A percentile compares a stretch with the other conserved stretches of the same genome.
phyloP scores from a whole-genome alignment of 192 early-diverging fungal genomes.

The Funneliformis mosseae region DNA sequence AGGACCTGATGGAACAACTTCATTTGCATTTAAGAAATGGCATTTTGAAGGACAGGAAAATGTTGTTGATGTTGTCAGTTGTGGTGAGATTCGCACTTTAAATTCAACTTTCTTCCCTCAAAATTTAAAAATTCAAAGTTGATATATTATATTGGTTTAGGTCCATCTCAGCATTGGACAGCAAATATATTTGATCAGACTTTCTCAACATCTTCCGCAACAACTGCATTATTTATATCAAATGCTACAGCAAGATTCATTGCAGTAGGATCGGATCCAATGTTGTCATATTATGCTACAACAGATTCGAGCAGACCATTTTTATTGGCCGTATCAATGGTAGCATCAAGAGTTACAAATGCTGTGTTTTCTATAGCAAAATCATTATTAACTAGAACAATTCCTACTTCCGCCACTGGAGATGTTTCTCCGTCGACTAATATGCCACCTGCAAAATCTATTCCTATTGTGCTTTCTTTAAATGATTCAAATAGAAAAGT shows the following conservation, averaged over 20 bases:
- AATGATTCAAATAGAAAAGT: conserved; percentile 59
- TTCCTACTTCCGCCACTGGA: neutral
- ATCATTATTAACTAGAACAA: conserved; percentile 57
- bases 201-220: conserved; percentile 41
- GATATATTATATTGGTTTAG: neutral
- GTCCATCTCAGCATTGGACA: conserved; percentile 40
- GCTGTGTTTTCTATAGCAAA: conserved; percentile 74
- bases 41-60: conserved; percentile 48
- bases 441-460: conserved; percentile 56
- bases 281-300: conserved; percentile 59
- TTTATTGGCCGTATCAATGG: conserved; percentile 53
- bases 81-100: conserved; percentile 35
- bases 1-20: conserved; percentile 34
- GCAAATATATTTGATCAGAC: conserved; percentile 40
- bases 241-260: conserved; percentile 56
- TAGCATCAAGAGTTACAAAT: conserved; percentile 52
- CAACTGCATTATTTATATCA: conserved; percentile 40
- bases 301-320: conserved; percentile 50
- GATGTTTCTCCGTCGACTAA: conserved; percentile 27
- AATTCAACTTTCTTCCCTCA: neutral
- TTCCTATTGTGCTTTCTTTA: conserved; percentile 55
- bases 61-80: conserved; percentile 49
- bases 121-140: neutral
- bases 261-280: conserved; percentile 59
- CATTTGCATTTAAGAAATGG: conserved; percentile 61